phyloP scores from a whole-genome alignment of 495 filamentous ascomycete genomes.

The Penicillium steckii region DNA sequence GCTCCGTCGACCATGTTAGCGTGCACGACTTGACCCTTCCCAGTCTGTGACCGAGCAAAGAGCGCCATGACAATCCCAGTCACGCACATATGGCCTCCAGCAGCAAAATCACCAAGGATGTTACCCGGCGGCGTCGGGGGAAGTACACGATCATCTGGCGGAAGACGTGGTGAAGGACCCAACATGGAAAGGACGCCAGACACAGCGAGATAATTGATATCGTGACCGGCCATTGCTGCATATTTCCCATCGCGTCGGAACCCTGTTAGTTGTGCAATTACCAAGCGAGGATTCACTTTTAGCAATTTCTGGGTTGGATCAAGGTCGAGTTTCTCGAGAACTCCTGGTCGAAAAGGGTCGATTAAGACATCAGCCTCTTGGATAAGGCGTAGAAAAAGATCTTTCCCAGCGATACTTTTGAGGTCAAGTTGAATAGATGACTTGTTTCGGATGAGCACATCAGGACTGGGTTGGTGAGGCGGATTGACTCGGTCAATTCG shows the following conservation, averaged over 20 bases:
- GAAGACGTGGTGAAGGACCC: conserved; percentile 52
- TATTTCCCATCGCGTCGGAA: conserved; percentile 71
- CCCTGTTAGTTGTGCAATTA: conserved; percentile 73
- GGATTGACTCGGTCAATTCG: conserved; percentile 63
- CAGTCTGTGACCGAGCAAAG: conserved; percentile 31
- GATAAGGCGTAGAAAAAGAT: conserved; percentile 58
- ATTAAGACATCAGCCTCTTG: conserved; percentile 65
- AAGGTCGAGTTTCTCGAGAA: conserved; percentile 70
- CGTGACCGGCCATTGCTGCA: conserved; percentile 77
- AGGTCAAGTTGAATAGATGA: conserved; percentile 67
- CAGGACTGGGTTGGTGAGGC: conserved; percentile 43
- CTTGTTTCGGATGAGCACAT: conserved; percentile 69
- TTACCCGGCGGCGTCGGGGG: conserved; percentile 63
- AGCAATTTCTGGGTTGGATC: conserved; percentile 54
- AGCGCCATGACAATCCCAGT: conserved; percentile 34
- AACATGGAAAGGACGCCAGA: conserved; percentile 67
- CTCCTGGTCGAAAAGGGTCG: conserved; percentile 80
- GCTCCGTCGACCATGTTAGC: conserved; percentile 85
- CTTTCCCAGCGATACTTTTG: conserved; percentile 54
- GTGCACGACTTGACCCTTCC: conserved; percentile 74
- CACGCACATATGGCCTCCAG: conserved; percentile 67
- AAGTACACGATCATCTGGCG: conserved; percentile 37
- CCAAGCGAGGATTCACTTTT: conserved; percentile 59
- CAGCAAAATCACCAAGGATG: conserved; percentile 76
- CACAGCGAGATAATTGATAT: conserved; percentile 85